Conservation (phyloP, 2,329 filamentous ascomycete genomes). For the Diaporthe batatas region DNA sequence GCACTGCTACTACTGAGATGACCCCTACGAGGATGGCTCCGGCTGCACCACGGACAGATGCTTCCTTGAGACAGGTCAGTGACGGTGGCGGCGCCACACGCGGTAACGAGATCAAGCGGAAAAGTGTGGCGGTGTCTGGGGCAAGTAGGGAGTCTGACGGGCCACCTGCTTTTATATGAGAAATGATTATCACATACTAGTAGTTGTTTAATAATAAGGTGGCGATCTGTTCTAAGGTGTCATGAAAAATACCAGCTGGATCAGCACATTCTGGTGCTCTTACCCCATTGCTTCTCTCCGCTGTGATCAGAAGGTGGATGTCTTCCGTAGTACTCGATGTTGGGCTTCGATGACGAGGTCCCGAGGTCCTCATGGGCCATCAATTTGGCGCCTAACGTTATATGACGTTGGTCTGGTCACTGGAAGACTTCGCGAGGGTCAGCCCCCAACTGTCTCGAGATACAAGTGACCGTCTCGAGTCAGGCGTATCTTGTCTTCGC, state of each 20-base stretch:
- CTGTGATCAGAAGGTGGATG: neutral
- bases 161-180: constrained; percentile 28
- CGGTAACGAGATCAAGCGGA: constrained; percentile 16
- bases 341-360: neutral
- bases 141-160: constrained; percentile 18
- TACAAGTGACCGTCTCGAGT: neutral
- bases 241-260: neutral
- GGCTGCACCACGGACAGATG: neutral
- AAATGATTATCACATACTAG: neutral
- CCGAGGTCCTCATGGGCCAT: neutral
- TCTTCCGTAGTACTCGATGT: neutral
- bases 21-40: neutral
- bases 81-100: neutral
- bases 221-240: neutral
- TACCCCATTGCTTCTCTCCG: neutral
- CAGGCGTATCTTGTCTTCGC: neutral
- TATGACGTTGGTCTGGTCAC: too few relatives aligned
- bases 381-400: too few relatives aligned
- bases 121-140: constrained; percentile 15
- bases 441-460: neutral
- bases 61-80: neutral
- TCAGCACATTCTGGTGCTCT: neutral
- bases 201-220: neutral
- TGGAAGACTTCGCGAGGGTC: too few relatives aligned
- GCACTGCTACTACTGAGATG: neutral